Evolutionary conservation across 2,329 filamentous ascomycete genomes (phyloP).

Genomic region (Bretziella fagacearum): DNA sequence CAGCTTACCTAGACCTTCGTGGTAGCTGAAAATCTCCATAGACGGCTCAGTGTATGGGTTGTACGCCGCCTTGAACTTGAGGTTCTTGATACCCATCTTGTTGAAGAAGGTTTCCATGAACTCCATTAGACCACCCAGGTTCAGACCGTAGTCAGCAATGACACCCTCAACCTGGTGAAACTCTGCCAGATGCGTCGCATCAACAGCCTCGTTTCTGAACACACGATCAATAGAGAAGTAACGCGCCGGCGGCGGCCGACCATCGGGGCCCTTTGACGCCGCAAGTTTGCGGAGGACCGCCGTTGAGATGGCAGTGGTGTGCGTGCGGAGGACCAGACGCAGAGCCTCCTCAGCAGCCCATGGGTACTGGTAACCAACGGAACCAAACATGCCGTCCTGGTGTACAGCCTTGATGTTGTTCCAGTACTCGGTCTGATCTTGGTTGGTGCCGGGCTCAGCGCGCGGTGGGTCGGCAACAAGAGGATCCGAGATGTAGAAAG

Average conservation of each 20-base stretch:
- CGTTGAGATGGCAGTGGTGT: slow-evolving; percentile 84
- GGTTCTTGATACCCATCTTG: slow-evolving; percentile 74
- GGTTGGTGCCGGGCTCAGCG: slow-evolving; percentile 33
- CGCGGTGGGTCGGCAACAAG: slow-evolving; percentile 52
- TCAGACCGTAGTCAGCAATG: slow-evolving; percentile 89
- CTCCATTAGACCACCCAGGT: slow-evolving; percentile 80
- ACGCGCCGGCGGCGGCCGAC: slow-evolving; percentile 50
- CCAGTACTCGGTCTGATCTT: slow-evolving; percentile 59
- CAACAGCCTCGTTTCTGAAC: slow-evolving; percentile 94
- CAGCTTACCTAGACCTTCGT: slow-evolving; percentile 74
- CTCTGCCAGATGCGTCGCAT: slow-evolving; percentile 90
- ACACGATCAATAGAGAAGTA: slow-evolving; percentile 98
- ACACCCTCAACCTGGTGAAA: slow-evolving; percentile 99
- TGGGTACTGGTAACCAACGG: slow-evolving; percentile 89
- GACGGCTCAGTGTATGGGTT: slow-evolving; percentile 90
- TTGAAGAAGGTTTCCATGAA: slow-evolving; percentile 89
- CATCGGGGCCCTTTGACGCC: slow-evolving; percentile 57
- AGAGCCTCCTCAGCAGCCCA: slow-evolving; percentile 79
- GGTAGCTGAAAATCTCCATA: slow-evolving; percentile 97
- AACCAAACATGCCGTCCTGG: slow-evolving; percentile 80
- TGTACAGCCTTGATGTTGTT: slow-evolving; percentile 76
- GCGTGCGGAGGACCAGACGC: slow-evolving; percentile 78
- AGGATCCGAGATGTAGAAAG: slow-evolving; percentile 94
- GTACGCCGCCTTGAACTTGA: slow-evolving; percentile 95
- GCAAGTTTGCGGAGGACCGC: slow-evolving; percentile 85